Evolutionary conservation across 2,329 filamentous ascomycete genomes (phyloP), one percentile per base, ranked within the genome.

Genomic region (Colletotrichum phormii): DNA sequence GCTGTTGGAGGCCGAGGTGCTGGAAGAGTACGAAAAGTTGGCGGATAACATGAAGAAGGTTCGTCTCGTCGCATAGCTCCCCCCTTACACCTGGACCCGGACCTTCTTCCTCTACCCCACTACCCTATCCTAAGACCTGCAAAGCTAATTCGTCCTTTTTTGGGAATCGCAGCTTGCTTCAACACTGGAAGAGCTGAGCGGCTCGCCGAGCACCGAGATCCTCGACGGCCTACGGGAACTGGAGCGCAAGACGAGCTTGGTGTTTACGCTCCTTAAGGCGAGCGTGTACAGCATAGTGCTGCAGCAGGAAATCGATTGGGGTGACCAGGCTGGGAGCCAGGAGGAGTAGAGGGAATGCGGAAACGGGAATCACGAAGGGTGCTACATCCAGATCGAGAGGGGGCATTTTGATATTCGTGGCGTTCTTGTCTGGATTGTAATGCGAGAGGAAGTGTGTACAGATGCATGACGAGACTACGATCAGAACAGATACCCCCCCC

Each of bases 241-340:
- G 67, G 97, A 99, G 86, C 89, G 97, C 77, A 98, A 98, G 87
- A 98, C 96, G 55, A 95, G 95, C 77, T 87, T 98, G 67, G 96
- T 98, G 26, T 98, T 97, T 83, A 99, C 97, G 75, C 84, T 98
- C 80, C 89, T 99, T 80, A 99, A 99, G 86, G 96, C 97, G 22
- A 98, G 96, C 82, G 97, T 99, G 75, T 99, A 99, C 85, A 97
- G 94, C 81, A 99, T 99, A 85, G 95, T 99, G 74, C 83, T 99
- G 86, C 96, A 99, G 89, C 96, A 98, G 88, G 94, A 98, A 89
- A 95, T 97, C 78, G 92, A 93, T 75, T 94, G 92, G 83, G 93
- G 90, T 61, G 87, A 87, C 76, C 84, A 85, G 74, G 79, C 79
- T 35, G 80, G 79, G 75, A 80, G 82, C 64, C 77, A 81, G 37